Evolutionary conservation across 2,329 filamentous ascomycete species (phyloP), one percentile per base, ranked within the genome.

Genomic region (Coniochaeta sp.): DNA sequence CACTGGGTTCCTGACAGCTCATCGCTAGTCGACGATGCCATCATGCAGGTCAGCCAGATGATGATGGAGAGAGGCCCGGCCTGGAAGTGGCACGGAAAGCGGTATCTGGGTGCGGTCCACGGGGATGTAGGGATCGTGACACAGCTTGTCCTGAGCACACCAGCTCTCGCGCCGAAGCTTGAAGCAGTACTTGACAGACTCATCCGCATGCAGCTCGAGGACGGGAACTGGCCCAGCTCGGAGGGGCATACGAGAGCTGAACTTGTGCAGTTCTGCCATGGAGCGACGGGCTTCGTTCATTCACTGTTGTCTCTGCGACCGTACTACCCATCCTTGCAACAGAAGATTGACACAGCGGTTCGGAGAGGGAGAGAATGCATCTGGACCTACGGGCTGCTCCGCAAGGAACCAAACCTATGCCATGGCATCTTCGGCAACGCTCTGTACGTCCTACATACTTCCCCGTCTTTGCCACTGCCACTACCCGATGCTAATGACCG

Each of bases 91-190:
- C 81, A 84, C 61, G 82, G 80, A 16, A 84, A 83, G 65, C 69
- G 74, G 19, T 89, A 89, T 66, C 75, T 89, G 38, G 89, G 88
- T 1, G 84, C 87, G 5, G 83, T 81, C 0, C 87, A 91, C 67
- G 89, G 89, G 8, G 80, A 83, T 14, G 82, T 90, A 28, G 86
- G 88, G 4, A 89, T 89, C 69, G 79, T 91, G 60, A 86, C 83
- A n/a, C 88, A 91, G 70, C 74, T 90, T 16, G 79, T 89, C 1
- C 74, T 82, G 24, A 84, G 85, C 2, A 79, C 81, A 59, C 81
- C 84, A 0, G 72, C 74, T 5, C 77, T 82, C 63, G 84, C 86
- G 1, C 70, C 77, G 1, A 76, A 78, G 55, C 72, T 90, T 3
- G 78, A 82, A 62, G 72, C 73, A 3, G 77, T 82, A 22, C 68